Conservation (phyloP, 1,284 basidiomycete species). For the Chiua sp. region DNA sequence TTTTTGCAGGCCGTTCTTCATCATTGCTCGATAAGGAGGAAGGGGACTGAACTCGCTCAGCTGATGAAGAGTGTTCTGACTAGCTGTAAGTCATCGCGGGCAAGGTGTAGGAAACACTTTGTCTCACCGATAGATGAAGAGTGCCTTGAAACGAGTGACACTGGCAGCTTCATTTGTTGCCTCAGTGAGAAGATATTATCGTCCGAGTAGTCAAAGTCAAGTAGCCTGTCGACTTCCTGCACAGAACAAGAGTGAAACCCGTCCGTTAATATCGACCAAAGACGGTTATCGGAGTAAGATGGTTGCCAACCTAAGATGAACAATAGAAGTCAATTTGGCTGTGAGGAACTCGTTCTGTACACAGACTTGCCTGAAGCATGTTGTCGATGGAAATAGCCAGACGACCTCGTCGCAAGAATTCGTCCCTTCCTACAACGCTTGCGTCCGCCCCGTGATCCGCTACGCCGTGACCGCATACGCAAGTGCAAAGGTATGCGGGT, state of each 20-base stretch:
- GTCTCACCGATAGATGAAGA: conserved; percentile 35
- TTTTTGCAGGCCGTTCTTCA: conserved; percentile 55
- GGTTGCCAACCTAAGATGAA: conserved; percentile 30
- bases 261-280: conserved; percentile 22
- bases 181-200: conserved; percentile 72
- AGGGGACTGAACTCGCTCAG: conserved; percentile 52
- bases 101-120: conserved; percentile 38
- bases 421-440: conserved; percentile 55
- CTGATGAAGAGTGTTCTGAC: conserved; percentile 39
- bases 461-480: conserved; percentile 79
- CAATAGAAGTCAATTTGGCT: conserved; percentile 22
- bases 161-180: conserved; percentile 68
- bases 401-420: conserved; percentile 73
- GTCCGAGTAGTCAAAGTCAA: conserved; percentile 80
- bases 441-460: conserved; percentile 74
- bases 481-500: conserved; percentile 64
- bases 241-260: conserved; percentile 10
- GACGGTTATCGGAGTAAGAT: conserved; percentile 13
- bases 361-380: conserved; percentile 71
- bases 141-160: conserved; percentile 50
- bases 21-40: conserved; percentile 64
- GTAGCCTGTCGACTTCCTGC: conserved; percentile 76
- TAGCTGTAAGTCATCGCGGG: conserved; percentile 5
- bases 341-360: neutral
- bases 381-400: conserved; percentile 88